phyloP scores from a whole-genome alignment of 2,329 filamentous ascomycete genomes.

The Apiospora marii region DNA sequence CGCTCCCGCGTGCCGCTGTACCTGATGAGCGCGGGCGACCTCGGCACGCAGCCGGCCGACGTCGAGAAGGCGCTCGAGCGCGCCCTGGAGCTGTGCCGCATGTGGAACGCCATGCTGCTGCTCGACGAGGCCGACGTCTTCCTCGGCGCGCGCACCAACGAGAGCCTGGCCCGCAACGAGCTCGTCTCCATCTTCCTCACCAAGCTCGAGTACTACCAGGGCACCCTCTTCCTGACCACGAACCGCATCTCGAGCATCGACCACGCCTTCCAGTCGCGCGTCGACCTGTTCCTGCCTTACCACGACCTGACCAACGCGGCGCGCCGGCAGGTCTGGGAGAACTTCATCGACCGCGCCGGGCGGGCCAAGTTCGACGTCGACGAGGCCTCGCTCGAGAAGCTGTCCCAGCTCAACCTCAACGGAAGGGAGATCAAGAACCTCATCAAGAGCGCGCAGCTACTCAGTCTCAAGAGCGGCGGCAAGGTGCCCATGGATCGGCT shows the following conservation, averaged over 20 bases:
- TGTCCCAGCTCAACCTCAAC: constrained; percentile 38
- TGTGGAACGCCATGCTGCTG: constrained; percentile 47
- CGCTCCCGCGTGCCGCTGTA: constrained; percentile 43
- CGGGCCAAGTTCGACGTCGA: constrained; percentile 29
- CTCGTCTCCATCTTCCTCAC: constrained; percentile 34
- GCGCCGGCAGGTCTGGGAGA: constrained; percentile 38
- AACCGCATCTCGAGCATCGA: constrained; percentile 36
- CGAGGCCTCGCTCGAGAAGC: constrained; percentile 44
- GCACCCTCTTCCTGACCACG: constrained; percentile 36
- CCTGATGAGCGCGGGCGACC: constrained; percentile 40
- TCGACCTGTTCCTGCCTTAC: constrained; percentile 36
- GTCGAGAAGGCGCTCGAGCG: constrained; percentile 35
- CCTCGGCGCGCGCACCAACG: constrained; percentile 43
- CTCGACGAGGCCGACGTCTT: constrained; percentile 43
- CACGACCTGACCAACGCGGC: constrained; percentile 30
- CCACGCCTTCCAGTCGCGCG: constrained; percentile 37
- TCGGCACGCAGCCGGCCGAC: constrained; percentile 37
- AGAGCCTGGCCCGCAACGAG: constrained; percentile 31
- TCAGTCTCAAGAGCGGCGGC: constrained; percentile 41
- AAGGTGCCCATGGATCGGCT: constrained; percentile 41
- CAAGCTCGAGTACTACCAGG: constrained; percentile 33
- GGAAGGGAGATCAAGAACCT: constrained; percentile 45
- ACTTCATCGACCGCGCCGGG: constrained; percentile 53
- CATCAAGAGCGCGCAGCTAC: constrained; percentile 45
- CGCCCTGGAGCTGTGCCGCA: constrained; percentile 49